Base-by-base conservation (phyloP, 306 rosid species). In the Trichosanthes truncata region DNA sequence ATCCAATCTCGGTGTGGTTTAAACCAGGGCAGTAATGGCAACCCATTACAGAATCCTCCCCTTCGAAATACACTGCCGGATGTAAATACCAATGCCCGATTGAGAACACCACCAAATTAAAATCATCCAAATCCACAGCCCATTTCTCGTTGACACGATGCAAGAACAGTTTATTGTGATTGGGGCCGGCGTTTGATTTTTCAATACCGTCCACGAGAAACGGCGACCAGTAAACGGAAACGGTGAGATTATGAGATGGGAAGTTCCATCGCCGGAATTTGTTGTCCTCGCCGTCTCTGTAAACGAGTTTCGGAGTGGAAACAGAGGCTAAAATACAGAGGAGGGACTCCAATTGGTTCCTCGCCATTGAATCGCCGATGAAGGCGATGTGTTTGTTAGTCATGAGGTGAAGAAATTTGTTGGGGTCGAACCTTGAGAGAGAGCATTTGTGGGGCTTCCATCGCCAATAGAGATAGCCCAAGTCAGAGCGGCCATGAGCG, bases 291-390 rank as follows among this genome's bases (percentile, higher is more conserved):
- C 88, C 92, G 0, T 91, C 89, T 9, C 78, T 75, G 76, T 88
- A 89, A 23, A 89, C 85, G 69, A 92, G 97, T 23, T 85, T 59
- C 9, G 97, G 97, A 20, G 71, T 55, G 10, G 93, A 89, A 25
- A 67, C 83, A 36, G 93, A 82, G 80, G 97, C 62, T 17, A 94
- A 18, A 91, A 92, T 77, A 80, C 98, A 94, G n/a, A 94, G 94
- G 67, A 94, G 97, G 1, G 98, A 94, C 81, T 94, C 98, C 67
- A 92, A 73, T 76, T 94, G 98, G 88, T 94, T 94, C 83, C 98
- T 94, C 17, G 98, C 98, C 93, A 94, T 85, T 79, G 98, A 94
- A 52, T 94, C 98, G 4, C 98, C 98, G 2, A 94, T 91, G 88
- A 94, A 90, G 35, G 97, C 97, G 75, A 94, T 7, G 41, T 92